Evolutionary conservation across 106 monocot genomes (phyloP), one percentile per base, ranked within the genome.

Genomic region (Xerophyta viscosa): DNA sequence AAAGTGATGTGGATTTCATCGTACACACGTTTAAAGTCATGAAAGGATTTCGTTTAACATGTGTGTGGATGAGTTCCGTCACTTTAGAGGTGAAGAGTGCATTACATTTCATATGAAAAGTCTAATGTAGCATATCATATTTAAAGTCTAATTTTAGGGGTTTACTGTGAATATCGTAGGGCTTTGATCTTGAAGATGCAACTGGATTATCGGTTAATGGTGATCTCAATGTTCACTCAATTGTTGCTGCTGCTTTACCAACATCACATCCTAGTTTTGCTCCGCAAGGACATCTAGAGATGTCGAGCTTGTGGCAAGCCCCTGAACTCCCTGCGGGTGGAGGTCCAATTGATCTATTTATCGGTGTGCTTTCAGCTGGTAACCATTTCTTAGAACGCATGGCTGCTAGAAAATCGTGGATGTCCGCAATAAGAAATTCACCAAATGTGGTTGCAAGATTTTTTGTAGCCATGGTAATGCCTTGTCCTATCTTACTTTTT

Each of bases 361-460:
- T 98, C 27, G 96, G 96, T 39, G 82, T 98, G 37, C 89, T 98
- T 59, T 98, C 96, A 14, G 89, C 96, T 22, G 86, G 89, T 27
- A 89, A 86, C 65, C 96, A 98, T 59, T 98, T 98, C 58, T 76
- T 89, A 10, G 96, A 98, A 60, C 76, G 96, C 29, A 98, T 98
- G 96, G 96, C 96, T 54, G 89, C 82, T 30, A 85, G 96, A 48
- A 98, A 98, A 59, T 79, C 96, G 31, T 98, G 96, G 96, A 98
- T 98, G 96, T 64, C 76, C 29, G 62, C 82, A 42, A 64, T 70
- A 19, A 66, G 59, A 42, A 74, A 66, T 48, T 81, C 88, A 20
- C 55, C 62, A 20, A 72, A 77, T 73, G 29, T 82, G 20, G 85
- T 82, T 15, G 81, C 94, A 21, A 71, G 94, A 1, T 96, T 96